A percentile compares a stretch with the other conserved stretches of the same genome.
Evolutionary conservation across 768 basidiomycete genomes (phyloP).

Genomic region (Krasilnikovozyma curviuscula): DNA sequence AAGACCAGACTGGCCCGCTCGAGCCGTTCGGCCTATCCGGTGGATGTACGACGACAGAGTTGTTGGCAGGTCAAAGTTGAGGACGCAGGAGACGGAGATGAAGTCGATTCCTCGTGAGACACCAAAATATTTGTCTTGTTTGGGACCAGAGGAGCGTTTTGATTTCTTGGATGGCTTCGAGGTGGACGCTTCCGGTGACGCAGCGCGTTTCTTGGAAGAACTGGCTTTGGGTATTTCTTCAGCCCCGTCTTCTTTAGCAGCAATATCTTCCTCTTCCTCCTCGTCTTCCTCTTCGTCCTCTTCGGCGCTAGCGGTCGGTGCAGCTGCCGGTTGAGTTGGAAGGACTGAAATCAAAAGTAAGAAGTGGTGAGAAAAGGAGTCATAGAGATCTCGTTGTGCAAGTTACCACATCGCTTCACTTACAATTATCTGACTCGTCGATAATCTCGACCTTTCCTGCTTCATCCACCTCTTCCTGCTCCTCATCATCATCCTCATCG

Average conservation of each 20-base stretch:
- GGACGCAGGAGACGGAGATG: constrained; percentile 83
- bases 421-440: too few species aligned
- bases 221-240: neutral
- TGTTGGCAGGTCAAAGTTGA: constrained; percentile 93
- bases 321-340: neutral
- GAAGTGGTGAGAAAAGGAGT: neutral
- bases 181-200: constrained; percentile 4
- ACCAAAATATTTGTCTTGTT: constrained; percentile 60
- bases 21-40: constrained; percentile 86
- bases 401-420: too few species aligned
- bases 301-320: too few species aligned
- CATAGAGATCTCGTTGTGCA: constrained; percentile 6
- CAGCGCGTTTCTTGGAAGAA: neutral
- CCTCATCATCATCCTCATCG: constrained; percentile 25
- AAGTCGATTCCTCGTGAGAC: constrained; percentile 94
- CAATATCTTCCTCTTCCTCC: constrained; percentile 12
- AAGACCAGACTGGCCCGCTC: constrained; percentile 83
- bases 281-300: constrained; percentile 18
- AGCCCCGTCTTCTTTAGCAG: too few species aligned
- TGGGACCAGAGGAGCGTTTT: constrained; percentile 22
- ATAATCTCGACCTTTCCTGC: constrained; percentile 1
- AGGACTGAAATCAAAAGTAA: neutral
- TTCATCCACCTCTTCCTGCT: constrained; percentile 13
- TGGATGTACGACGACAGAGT: constrained; percentile 80
- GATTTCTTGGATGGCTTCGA: constrained; percentile 30